phyloP scores from a whole-genome alignment of 2,329 filamentous ascomycete species.

The Fusarium sp. region DNA sequence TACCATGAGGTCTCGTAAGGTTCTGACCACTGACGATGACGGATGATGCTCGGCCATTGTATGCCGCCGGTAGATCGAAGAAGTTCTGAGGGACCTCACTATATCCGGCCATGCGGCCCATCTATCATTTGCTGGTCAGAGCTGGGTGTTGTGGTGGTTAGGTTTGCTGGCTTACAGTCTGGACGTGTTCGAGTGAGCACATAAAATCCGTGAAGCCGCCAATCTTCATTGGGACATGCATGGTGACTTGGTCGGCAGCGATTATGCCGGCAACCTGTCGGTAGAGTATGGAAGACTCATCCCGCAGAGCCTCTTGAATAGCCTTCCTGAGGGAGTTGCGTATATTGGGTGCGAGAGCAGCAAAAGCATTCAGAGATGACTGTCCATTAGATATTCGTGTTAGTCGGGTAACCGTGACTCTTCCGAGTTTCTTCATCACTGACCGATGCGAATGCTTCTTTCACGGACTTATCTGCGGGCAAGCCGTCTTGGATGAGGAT shows the following conservation, averaged over 20 bases:
- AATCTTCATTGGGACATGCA: neutral
- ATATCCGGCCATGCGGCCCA: neutral
- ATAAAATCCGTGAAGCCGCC: neutral
- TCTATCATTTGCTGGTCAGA: neutral
- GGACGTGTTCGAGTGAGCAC: neutral
- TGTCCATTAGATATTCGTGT: rapidly evolving
- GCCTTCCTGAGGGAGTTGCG: neutral
- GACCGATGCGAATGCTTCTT: neutral
- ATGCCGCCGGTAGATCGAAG: neutral
- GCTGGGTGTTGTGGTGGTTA: rapidly evolving
- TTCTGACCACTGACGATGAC: neutral
- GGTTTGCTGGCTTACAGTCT: neutral
- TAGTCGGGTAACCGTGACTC: rapidly evolving
- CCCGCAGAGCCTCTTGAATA: neutral
- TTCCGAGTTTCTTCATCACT: neutral
- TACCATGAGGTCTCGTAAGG: neutral
- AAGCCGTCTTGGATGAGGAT: neutral
- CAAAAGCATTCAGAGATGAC: neutral
- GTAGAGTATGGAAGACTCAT: neutral
- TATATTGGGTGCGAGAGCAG: rapidly evolving
- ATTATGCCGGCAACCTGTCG: neutral
- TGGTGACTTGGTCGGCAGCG: neutral
- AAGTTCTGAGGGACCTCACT: neutral
- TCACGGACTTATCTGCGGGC: neutral
- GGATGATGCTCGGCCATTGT: neutral